Conservation (phyloP, 495 filamentous ascomycete genomes). For the Neurospora sp. region DNA sequence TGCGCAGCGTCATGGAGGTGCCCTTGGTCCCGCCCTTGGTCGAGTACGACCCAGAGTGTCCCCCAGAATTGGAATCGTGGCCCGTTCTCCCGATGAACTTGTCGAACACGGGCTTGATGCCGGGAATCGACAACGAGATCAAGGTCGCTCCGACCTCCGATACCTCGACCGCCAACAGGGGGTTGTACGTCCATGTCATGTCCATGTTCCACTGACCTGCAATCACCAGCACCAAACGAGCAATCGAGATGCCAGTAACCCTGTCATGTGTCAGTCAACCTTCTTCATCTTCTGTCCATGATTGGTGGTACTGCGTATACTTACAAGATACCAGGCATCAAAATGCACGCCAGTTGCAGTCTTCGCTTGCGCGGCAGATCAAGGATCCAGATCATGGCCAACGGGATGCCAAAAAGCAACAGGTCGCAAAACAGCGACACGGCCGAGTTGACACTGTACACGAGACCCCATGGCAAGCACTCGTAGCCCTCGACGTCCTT, state of each 20-base stretch:
- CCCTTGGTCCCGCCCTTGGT: background rate
- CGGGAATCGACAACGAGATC: constrained; percentile 36
- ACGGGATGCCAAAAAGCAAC: constrained; percentile 34
- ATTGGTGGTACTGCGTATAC: constrained; percentile 1
- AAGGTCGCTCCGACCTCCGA: constrained; percentile 35
- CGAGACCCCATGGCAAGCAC: constrained; percentile 34
- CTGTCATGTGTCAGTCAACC: constrained; percentile 11
- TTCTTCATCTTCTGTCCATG: background rate
- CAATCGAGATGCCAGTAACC: constrained; percentile 32
- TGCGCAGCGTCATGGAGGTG: constrained; percentile 1
- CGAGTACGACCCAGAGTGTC: background rate
- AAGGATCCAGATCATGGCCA: constrained; percentile 29
- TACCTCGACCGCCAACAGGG: constrained; percentile 35
- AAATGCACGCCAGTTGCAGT: constrained; percentile 29
- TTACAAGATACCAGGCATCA: constrained; percentile 38
- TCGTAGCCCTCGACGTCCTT: constrained; percentile 18
- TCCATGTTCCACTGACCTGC: constrained; percentile 30
- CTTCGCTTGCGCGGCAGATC: constrained; percentile 26
- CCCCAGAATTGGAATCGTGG: background rate
- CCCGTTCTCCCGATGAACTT: constrained; percentile 3
- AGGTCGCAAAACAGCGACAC: constrained; percentile 35
- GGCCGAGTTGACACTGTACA: constrained; percentile 35
- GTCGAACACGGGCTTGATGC: constrained; percentile 33
- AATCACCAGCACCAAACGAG: constrained; percentile 35
- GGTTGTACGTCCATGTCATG: constrained; percentile 35